Conservation (phyloP, 108 stramenopile genomes). For the Craspedostauros australis region DNA sequence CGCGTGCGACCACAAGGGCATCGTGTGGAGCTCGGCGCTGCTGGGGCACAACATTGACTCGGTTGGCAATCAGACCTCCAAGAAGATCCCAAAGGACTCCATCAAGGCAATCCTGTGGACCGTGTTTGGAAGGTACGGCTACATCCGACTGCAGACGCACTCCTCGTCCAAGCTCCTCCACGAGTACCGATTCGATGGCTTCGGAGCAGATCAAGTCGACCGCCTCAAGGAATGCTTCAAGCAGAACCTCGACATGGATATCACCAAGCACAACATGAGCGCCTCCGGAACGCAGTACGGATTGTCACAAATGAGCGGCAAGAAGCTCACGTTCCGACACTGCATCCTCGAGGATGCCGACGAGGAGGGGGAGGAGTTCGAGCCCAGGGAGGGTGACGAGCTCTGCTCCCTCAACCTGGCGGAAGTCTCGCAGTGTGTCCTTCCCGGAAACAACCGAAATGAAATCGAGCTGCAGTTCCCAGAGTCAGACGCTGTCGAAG, state of each 20-base stretch:
- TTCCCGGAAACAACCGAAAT: constrained; percentile 87
- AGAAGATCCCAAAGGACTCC: constrained; percentile 32
- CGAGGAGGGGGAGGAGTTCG: constrained; percentile 86
- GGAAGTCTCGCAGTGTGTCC: constrained; percentile 82
- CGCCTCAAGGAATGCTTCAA: constrained; percentile 31
- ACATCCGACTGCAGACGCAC: constrained; percentile 60
- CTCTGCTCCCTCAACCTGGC: constrained; percentile 77
- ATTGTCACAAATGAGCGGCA: constrained; percentile 55
- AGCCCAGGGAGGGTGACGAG: constrained; percentile 77
- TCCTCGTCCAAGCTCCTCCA: constrained; percentile 23
- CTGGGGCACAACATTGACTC: constrained; percentile 25
- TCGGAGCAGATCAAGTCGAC: constrained; percentile 60
- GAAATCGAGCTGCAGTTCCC: constrained; percentile 90
- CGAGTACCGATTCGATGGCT: constrained; percentile 79
- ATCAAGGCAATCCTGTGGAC: constrained; percentile 67
- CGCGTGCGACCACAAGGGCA: constrained; percentile 43
- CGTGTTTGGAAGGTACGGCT: constrained; percentile 70
- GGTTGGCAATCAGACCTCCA: constrained; percentile 38
- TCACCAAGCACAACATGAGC: constrained; percentile 59
- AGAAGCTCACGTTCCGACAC: constrained; percentile 74
- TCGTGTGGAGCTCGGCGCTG: constrained; percentile 78
- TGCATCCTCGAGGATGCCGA: constrained; percentile 75
- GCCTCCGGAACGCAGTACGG: constrained; percentile 73
- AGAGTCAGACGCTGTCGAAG: constrained; percentile 82
- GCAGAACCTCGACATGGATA: constrained; percentile 37